These are phyloP conservation scores for Neoboletus brunneissimus DNA, from an alignment of 768 basidiomycete genomes.

Conservation along the genomic window DNA sequence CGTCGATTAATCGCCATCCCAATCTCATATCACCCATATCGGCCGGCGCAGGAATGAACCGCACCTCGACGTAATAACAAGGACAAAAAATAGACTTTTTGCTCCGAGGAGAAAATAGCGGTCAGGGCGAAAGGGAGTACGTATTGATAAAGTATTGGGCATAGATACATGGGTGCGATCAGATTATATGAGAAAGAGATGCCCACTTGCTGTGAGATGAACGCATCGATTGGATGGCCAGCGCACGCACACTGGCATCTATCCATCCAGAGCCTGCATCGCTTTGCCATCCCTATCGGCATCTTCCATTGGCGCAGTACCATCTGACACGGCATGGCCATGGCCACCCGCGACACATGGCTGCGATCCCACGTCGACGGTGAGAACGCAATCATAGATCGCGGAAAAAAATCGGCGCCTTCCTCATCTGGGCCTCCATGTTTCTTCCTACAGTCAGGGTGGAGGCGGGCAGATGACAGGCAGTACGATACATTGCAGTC, in stretches of 20 bases:
- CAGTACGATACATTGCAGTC: background rate
- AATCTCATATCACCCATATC: background rate
- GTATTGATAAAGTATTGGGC: background rate
- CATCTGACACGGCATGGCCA: background rate
- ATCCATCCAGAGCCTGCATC: background rate
- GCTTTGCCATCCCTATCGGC: background rate
- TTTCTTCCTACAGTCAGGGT: slow-evolving; percentile 7
- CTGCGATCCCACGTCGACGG: slow-evolving; percentile 2
- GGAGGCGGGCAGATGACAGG: background rate
- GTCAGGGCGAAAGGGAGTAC: background rate
- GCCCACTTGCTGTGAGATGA: background rate
- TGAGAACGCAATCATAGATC: slow-evolving; percentile 1
- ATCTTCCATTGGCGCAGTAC: background rate
- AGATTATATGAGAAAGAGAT: background rate
- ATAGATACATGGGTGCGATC: background rate
- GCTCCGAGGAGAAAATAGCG: slow-evolving; percentile 16
- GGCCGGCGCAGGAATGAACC: background rate
- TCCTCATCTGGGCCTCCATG: background rate
- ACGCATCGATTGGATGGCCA: background rate
- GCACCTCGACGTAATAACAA: background rate
- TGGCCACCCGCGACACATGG: background rate
- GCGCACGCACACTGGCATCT: background rate
- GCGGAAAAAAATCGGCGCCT: background rate
- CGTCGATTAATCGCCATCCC: slow-evolving; percentile 41
- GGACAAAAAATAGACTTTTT: slow-evolving; percentile 1